Conservation (phyloP, 2,329 filamentous ascomycete genomes). For the Pseudocercospora ulei region DNA sequence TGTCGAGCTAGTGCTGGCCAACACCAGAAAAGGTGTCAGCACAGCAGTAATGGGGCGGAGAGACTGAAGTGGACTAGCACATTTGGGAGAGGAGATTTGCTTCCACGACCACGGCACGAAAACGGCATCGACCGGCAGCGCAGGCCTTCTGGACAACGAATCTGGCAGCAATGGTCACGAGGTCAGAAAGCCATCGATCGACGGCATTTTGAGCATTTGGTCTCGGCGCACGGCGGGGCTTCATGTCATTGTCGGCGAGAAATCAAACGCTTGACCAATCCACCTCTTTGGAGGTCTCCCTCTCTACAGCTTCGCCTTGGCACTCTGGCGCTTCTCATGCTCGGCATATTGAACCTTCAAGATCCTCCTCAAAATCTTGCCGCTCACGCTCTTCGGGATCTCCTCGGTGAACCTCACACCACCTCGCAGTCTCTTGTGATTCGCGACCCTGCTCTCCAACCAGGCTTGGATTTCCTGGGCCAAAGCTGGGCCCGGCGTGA, state of each 20-base stretch:
- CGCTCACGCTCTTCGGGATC: slow-evolving; percentile 63
- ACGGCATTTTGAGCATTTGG: too few species aligned
- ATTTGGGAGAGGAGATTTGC: not conserved
- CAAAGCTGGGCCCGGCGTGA: slow-evolving; percentile 26
- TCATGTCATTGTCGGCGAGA: too few species aligned
- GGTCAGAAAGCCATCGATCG: not conserved
- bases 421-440: slow-evolving; percentile 45
- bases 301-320: slow-evolving; percentile 38
- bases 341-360: slow-evolving; percentile 43
- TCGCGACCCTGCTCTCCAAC: slow-evolving; percentile 57
- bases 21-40: too few species aligned
- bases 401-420: slow-evolving; percentile 57
- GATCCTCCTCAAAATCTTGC: slow-evolving; percentile 61
- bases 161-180: not conserved
- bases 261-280: not conserved
- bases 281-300: not conserved
- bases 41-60: too few species aligned
- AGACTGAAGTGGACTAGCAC: too few species aligned
- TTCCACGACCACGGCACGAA: not conserved
- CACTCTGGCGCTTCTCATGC: slow-evolving; percentile 35
- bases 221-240: too few species aligned
- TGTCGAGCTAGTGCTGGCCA: slow-evolving; percentile 17
- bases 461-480: slow-evolving; percentile 48
- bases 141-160: not conserved
- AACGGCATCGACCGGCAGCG: not conserved